Percentiles rank a stretch among this genome's conserved stretches.
phyloP scores from a whole-genome alignment of 2,329 filamentous ascomycete species.

The Apiospora rasikravindrae region DNA sequence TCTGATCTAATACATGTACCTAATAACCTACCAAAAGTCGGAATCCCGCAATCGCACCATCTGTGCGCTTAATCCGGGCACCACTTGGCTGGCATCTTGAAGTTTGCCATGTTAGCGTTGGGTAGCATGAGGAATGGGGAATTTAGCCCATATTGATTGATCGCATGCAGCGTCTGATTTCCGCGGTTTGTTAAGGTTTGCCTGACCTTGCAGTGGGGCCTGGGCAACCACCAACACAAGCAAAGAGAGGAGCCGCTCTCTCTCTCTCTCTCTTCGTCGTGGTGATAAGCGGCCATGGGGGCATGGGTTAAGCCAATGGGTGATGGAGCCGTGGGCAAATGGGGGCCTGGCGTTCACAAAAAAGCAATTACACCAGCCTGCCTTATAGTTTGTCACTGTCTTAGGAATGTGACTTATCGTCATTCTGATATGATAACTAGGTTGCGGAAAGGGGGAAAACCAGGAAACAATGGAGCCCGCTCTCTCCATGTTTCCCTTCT shows the following conservation, averaged over 20 bases:
- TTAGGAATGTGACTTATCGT: slow-evolving; percentile 13
- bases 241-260: background rate
- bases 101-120: background rate
- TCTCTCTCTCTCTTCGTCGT: background rate
- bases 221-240: background rate
- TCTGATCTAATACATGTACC: background rate
- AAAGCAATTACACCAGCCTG: background rate
- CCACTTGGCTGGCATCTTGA: slow-evolving; percentile 3
- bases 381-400: background rate
- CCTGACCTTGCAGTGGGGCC: background rate
- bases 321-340: no score
- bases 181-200: background rate
- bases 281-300: background rate
- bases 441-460: background rate
- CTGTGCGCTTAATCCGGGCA: slow-evolving; percentile 1
- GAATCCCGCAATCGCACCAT: background rate
- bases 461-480: slow-evolving; percentile 1
- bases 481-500: background rate
- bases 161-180: slow-evolving; percentile 5
- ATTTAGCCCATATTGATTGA: slow-evolving; percentile 1
- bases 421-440: slow-evolving; percentile 7
- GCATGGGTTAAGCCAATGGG: no score
- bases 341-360: background rate
- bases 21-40: background rate
- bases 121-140: slow-evolving; percentile 4